Base-by-base conservation (phyloP, 495 filamentous ascomycete species). In the Xylaria telfairii region DNA sequence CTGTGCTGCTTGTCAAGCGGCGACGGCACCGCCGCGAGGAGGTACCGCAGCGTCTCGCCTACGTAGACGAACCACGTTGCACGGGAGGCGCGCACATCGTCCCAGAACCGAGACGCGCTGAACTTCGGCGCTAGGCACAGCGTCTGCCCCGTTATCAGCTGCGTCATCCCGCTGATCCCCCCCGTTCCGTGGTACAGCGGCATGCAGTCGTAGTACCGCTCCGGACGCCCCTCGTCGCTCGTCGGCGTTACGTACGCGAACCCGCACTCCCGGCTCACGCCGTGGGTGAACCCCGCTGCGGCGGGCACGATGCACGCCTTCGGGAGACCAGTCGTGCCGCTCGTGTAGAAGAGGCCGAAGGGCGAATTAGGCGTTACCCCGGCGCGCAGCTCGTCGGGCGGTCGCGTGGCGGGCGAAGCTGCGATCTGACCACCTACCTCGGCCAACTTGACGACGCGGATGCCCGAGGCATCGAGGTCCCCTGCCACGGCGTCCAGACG, bases 121-220 rank as follows among this genome's bases (percentile, higher is more conserved):
- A 95, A 96, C 71, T 87, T 89, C 37, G 88, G 88, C 12, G 88
- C 92, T 13, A 95, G 83, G 46, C 90, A 92, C 59, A 93, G 77
- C 10, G 88, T 87, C 9, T 88, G 77, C 2, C 92, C 92, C 19
- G 72, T 81, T 5, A 88, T 74, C 62, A 93, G 79, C 69, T 85
- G 83, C 5, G 75, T 77, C 59, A 91, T 86, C 30, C 86, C 77
- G 15, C 78, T 79, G 46, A 92, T 87, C 5, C 84, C 83, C 0
- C 90, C 91, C 0, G 92, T 95, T 12, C 92, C 92, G 76, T 95
- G 92, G 77, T 94, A 95, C 19, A 93, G 78, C 3, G 92, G 92
- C 92, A 95, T 94, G 76, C 91, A 92, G 73, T 87, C 83, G 79
- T 93, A 92, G 88, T 89, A 92, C 26, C 90, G 81, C 74, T 92